Percentiles rank a stretch among this genome's conserved stretches.
phyloP scores from a whole-genome alignment of 148 eudicot species.

The Arctostaphylos glauca region DNA sequence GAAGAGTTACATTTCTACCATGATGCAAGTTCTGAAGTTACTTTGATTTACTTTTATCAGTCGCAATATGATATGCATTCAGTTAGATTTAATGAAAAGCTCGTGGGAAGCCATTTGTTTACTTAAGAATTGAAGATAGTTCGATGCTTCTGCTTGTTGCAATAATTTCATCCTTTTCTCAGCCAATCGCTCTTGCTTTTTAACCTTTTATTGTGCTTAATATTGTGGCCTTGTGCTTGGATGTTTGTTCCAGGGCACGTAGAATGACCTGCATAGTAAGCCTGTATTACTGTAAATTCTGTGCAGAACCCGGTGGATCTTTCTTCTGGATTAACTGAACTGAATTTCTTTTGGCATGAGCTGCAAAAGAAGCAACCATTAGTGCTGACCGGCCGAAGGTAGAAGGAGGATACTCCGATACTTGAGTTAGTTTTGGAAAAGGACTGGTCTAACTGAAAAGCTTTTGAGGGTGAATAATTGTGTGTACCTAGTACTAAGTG shows the following conservation, averaged over 20 bases:
- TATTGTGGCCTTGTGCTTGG: neutral
- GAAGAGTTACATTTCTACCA: neutral
- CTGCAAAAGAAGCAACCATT: too few species aligned
- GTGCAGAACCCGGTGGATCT: too few species aligned
- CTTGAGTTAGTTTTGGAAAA: too few species aligned
- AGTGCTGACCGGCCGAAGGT: too few species aligned
- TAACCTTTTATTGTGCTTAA: slow-evolving; percentile 3
- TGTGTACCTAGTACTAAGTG: too few species aligned
- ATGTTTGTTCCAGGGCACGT: neutral
- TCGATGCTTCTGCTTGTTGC: neutral
- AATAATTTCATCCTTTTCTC: neutral
- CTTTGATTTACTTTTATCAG: neutral
- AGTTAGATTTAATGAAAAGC: neutral
- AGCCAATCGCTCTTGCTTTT: neutral
- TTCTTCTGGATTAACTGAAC: too few species aligned
- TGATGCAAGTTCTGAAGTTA: slow-evolving; percentile 9
- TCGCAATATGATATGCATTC: neutral
- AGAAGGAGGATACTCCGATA: too few species aligned
- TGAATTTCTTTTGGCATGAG: too few species aligned
- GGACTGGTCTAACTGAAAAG: too few species aligned
- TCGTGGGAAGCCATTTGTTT: neutral
- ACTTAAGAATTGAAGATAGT: neutral
- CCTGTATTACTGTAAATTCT: neutral
- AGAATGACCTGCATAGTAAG: neutral
- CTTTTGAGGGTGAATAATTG: too few species aligned